phyloP scores from a whole-genome alignment of 352 stramenopile species.

The Globisporangium spinosum region DNA sequence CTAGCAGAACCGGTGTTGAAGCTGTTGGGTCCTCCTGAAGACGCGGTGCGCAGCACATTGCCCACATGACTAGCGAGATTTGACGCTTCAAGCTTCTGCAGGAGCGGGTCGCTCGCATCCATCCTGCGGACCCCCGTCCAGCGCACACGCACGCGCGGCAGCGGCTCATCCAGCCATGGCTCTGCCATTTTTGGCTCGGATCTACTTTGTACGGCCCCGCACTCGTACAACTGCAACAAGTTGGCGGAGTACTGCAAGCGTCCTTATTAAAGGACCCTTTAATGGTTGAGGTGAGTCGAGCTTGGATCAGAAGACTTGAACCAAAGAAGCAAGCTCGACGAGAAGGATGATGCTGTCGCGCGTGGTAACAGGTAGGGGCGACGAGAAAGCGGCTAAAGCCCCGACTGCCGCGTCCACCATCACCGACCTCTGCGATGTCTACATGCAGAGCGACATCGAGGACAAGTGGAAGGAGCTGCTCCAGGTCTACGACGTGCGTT shows the following conservation, averaged over 20 bases:
- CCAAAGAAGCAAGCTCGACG: conserved; percentile 4
- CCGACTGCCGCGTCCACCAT: conserved; percentile 30
- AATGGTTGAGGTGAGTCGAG: not conserved
- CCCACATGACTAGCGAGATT: no score
- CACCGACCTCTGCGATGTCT: conserved; percentile 57
- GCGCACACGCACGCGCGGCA: conserved; percentile 24
- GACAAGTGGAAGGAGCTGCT: conserved; percentile 68
- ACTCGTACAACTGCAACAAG: conserved; percentile 9
- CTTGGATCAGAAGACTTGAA: not conserved
- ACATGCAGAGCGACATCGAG: conserved; percentile 56
- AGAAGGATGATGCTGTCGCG: conserved; percentile 22
- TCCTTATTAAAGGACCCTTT: not conserved
- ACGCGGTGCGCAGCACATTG: not conserved
- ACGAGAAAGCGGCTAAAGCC: conserved; percentile 20
- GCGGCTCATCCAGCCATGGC: not conserved
- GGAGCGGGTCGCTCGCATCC: conserved; percentile 6
- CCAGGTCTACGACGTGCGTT: conserved; percentile 65
- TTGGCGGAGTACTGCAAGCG: not conserved
- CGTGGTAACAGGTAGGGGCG: conserved; percentile 13
- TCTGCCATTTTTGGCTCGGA: not conserved
- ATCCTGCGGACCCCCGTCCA: conserved; percentile 30
- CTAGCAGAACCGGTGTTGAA: not conserved
- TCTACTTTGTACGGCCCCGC: not conserved
- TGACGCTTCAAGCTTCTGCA: not conserved
- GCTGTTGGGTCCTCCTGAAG: not conserved